Base-by-base conservation (phyloP, 148 eudicot species). In the Simmondsia chinensis region DNA sequence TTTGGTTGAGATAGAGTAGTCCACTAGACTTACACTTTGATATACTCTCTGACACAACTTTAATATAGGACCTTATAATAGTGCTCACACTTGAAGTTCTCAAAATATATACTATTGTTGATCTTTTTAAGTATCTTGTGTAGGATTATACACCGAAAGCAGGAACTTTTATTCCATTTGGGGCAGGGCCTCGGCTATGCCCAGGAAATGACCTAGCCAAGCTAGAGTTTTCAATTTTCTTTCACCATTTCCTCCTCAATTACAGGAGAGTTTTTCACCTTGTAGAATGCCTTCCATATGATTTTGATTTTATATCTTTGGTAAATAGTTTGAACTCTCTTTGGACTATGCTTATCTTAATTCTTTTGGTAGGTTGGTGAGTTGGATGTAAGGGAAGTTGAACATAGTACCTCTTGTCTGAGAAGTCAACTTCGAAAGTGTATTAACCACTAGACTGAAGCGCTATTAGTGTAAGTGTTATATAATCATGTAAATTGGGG, bases 141-240 rank as follows among this genome's bases (percentile, higher is more conserved):
- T 57, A 45, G 54, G 68, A 57, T 25, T 52, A 64, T 12, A 48
- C 58, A 18, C 52, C 74, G 30, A 71, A 49, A 33, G 39, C 66
- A 0, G 80, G 77, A 30, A 53, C 77, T 16, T 61, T 53, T 27
- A 39, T 44, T 15, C 72, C 70, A 0, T 78, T 79, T 23, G 82
- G 87, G 4, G 76, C 76, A 19, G 87, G 87, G 13, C 0, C 50
- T 33, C 66, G 76, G 35, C 39, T 39, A 3, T 79, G 82, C 34
- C 56, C 76, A 0, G 87, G 87, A 34, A 65, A 37, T 45, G 66
- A 48, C 71, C 49, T 72, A 7, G 79, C 66, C 33, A 68, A 76
- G 9, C 17, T 75, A 36, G 69, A 60, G 46, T 22, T 75, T 11
- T 53, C 66, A 3, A 6, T 72, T 31, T 75, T 75, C 18, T 64